phyloP scores from a whole-genome alignment of 139 green algal genomes.

The Ettlia oleoabundans region DNA sequence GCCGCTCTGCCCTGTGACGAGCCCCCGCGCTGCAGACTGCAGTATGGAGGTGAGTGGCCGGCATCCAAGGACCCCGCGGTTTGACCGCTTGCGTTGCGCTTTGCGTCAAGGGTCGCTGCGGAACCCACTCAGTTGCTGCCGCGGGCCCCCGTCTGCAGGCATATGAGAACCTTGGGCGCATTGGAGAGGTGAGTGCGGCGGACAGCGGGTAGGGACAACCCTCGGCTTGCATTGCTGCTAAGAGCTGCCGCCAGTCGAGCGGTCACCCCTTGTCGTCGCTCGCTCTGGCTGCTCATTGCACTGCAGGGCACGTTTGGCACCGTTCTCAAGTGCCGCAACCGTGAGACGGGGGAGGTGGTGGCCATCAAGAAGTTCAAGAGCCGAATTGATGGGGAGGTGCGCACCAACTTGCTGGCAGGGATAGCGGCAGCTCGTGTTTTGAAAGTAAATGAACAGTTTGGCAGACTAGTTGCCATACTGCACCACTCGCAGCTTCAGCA shows the following conservation, averaged over 20 bases:
- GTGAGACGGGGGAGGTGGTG: constrained; percentile 81
- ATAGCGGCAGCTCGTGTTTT: too few relatives aligned
- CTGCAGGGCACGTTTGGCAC: constrained; percentile 81
- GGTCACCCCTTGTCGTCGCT: not conserved
- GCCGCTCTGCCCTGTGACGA: not conserved
- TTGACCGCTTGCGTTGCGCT: not conserved
- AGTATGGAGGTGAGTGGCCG: not conserved
- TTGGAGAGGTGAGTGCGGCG: constrained; percentile 79
- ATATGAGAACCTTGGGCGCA: constrained; percentile 62
- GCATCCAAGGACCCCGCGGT: not conserved
- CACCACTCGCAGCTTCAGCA: too few relatives aligned
- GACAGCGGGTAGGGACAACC: too few relatives aligned
- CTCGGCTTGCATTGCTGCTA: too few relatives aligned
- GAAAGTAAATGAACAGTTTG: too few relatives aligned
- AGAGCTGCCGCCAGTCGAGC: not conserved
- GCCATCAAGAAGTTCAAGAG: constrained; percentile 96
- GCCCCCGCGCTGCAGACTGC: not conserved
- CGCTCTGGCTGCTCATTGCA: not conserved
- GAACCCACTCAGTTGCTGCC: too few relatives aligned
- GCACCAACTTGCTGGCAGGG: too few relatives aligned
- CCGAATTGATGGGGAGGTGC: constrained; percentile 17
- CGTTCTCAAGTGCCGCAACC: constrained; percentile 86
- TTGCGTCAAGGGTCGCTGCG: not conserved
- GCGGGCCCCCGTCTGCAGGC: too few relatives aligned
- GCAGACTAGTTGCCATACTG: too few relatives aligned